phyloP scores from a whole-genome alignment of 495 filamentous ascomycete genomes.

The Pseudevernia furfuracea region DNA sequence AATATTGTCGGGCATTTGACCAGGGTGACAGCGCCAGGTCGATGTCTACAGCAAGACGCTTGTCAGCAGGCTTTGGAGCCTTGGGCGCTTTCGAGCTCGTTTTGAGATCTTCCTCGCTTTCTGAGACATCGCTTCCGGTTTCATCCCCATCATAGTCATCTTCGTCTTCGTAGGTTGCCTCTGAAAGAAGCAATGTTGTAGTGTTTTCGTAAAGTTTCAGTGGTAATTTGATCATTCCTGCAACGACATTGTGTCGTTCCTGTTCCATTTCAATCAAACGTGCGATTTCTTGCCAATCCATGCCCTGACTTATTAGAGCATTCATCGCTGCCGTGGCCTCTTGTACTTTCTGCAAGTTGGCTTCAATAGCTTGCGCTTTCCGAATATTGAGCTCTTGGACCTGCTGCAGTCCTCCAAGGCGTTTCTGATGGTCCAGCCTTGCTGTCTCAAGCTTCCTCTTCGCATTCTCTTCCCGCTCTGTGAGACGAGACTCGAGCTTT shows the following conservation, averaged over 20 bases:
- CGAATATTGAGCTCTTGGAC: conserved; percentile 75
- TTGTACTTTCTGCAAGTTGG: conserved; percentile 79
- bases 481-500: conserved; percentile 73
- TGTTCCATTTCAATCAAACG: conserved; percentile 83
- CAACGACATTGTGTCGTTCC: conserved; percentile 70
- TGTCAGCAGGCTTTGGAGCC: conserved; percentile 36
- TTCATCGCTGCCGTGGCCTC: conserved; percentile 90
- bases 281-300: conserved; percentile 93
- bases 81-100: conserved; percentile 31
- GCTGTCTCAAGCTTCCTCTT: conserved; percentile 76
- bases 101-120: conserved; percentile 48
- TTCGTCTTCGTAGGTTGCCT: conserved; percentile 54
- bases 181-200: conserved; percentile 69
- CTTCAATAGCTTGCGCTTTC: conserved; percentile 83
- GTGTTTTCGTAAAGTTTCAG: conserved; percentile 85
- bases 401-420: conserved; percentile 71
- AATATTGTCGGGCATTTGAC: conserved; percentile 87
- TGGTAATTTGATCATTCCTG: conserved; percentile 77
- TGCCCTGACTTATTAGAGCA: conserved; percentile 77
- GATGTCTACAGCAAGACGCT: conserved; percentile 65
- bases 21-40: conserved; percentile 74
- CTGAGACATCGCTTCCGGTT: conserved; percentile 55
- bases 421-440: conserved; percentile 69
- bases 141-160: conserved; percentile 55
- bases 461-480: conserved; percentile 72